Conservation (phyloP, 176 grass and related monocot genomes). For the bread wheat (Triticum aestivum) region IWGSC_CS_RefSeq_v2.1 NC_057808.1:550359989-550360488, state of each 20-base stretch:
- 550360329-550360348: slow-evolving; percentile 52
- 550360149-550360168: slow-evolving; percentile 51
- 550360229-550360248: not conserved
- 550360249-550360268: slow-evolving; percentile 29
- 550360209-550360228: slow-evolving; percentile 11
- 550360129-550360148: slow-evolving; percentile 50
- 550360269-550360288: slow-evolving; percentile 60
- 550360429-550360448: slow-evolving; percentile 5
- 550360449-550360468: slow-evolving; percentile 53
- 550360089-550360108: slow-evolving; percentile 71
- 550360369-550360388: slow-evolving; percentile 1
- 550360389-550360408: not conserved
- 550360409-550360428: not conserved
- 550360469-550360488: slow-evolving; percentile 63
- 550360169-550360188: slow-evolving; percentile 60
- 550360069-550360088: slow-evolving; percentile 63
- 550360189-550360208: not conserved
- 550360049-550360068: slow-evolving; percentile 19
- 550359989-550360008: slow-evolving; percentile 28
- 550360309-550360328: slow-evolving; percentile 60
- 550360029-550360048: not conserved
- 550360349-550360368: slow-evolving; percentile 31
- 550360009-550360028: not conserved
- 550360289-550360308: slow-evolving; percentile 46
- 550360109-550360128: slow-evolving; percentile 59